Evolutionary conservation across 441 rosid species (phyloP).

Genomic region (Kokia cookei): DNA sequence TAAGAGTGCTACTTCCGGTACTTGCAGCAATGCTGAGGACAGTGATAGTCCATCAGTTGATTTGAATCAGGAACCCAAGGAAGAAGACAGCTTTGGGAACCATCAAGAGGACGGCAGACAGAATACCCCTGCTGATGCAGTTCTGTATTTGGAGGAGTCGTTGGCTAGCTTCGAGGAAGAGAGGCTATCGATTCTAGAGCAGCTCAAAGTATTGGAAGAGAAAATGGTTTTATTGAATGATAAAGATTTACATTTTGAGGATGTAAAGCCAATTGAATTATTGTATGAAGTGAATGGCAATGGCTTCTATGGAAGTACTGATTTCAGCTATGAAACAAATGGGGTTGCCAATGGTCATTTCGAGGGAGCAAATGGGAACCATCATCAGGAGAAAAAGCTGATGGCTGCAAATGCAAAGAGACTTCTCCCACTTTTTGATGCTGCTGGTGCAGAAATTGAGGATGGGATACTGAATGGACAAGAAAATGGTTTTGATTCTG

Average conservation of each 20-base stretch:
- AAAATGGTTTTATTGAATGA: conserved; percentile 45
- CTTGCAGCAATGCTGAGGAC: conserved; percentile 58
- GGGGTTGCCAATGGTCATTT: conserved; percentile 38
- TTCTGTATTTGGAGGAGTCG: conserved; percentile 68
- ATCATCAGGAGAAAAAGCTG: conserved; percentile 20
- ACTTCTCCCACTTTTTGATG: conserved; percentile 78
- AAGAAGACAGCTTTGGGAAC: conserved; percentile 22
- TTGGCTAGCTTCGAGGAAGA: conserved; percentile 78
- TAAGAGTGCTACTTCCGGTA: conserved; percentile 46
- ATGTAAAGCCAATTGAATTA: conserved; percentile 28
- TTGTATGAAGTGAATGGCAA: conserved; percentile 40
- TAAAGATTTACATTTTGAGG: conserved; percentile 51
- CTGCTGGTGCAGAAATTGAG: conserved; percentile 47
- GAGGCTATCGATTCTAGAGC: conserved; percentile 74
- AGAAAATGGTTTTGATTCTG: conserved; percentile 31
- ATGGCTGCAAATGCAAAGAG: conserved; percentile 54
- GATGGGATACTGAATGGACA: conserved; percentile 27
- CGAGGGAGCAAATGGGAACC: conserved; percentile 52
- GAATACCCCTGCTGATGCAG: conserved; percentile 68
- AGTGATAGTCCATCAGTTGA: conserved; percentile 47
- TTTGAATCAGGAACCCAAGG: conserved; percentile 36
- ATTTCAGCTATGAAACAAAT: conserved; percentile 21
- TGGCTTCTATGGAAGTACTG: conserved; percentile 25
- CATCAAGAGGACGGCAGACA: conserved; percentile 22
- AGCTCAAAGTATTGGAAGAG: conserved; percentile 82